Evolutionary conservation across 2,329 filamentous ascomycete species (phyloP).

Genomic region (Ambrosiella beaveri): DNA sequence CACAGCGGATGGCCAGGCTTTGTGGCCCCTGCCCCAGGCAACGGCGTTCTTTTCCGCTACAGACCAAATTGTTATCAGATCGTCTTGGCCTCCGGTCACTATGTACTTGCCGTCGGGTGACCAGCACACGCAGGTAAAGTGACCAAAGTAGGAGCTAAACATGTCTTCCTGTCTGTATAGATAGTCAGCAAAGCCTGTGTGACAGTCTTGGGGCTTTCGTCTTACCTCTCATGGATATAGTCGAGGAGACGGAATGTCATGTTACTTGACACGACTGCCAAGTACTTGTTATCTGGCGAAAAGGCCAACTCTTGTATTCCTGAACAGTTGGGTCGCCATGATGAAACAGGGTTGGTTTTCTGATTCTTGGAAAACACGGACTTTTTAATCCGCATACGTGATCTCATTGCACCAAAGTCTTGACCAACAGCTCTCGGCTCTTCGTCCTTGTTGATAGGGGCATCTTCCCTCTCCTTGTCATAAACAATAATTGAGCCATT

Average conservation of each 20-base stretch:
- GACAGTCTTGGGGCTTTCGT: no score
- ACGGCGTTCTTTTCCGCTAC: slow-evolving; percentile 68
- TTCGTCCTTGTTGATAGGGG: slow-evolving; percentile 57
- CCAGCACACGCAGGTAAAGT: slow-evolving; percentile 87
- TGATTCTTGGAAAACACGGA: slow-evolving; percentile 89
- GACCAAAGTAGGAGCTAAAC: slow-evolving; percentile 85
- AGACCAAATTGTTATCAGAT: slow-evolving; percentile 91
- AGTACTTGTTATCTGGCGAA: slow-evolving; percentile 70
- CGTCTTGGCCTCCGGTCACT: slow-evolving; percentile 86
- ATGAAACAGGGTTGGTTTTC: slow-evolving; percentile 78
- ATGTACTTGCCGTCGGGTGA: slow-evolving; percentile 94
- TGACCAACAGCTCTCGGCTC: slow-evolving; percentile 19
- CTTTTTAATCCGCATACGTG: slow-evolving; percentile 50
- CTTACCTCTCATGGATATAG: slow-evolving; percentile 75
- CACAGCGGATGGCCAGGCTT: slow-evolving; percentile 86
- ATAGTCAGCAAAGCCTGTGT: neutral
- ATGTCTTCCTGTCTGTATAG: slow-evolving; percentile 56
- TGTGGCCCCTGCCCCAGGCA: slow-evolving; percentile 83
- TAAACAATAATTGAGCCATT: slow-evolving; percentile 86
- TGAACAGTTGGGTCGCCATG: slow-evolving; percentile 84
- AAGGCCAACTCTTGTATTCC: slow-evolving; percentile 84
- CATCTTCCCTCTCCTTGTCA: slow-evolving; percentile 92
- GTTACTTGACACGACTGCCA: slow-evolving; percentile 84
- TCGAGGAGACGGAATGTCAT: slow-evolving; percentile 80
- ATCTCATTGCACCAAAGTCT: slow-evolving; percentile 29